Evolutionary conservation across 306 rosid species (phyloP).

Genomic region (Glycine tomentella): DNA sequence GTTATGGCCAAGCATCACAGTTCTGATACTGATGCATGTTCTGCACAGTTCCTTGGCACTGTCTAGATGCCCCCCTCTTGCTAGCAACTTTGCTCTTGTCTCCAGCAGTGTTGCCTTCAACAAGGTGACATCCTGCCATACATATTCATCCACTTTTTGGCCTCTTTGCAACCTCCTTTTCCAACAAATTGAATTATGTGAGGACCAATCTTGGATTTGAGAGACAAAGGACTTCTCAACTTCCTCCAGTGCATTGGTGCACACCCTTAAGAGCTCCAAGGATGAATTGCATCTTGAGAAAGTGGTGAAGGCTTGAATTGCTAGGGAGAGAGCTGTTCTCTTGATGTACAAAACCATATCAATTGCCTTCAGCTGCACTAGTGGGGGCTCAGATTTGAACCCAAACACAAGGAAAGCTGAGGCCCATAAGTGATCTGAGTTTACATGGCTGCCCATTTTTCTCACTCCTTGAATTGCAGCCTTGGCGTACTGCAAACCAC

Average conservation of each 20-base stretch:
- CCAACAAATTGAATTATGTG: conserved; percentile 81
- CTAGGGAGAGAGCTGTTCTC: conserved; percentile 84
- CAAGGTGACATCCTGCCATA: conserved; percentile 92
- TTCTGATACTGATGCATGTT: conserved; percentile 87
- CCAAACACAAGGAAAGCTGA: conserved; percentile 92
- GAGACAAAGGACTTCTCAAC: conserved; percentile 90
- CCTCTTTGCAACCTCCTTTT: conserved; percentile 68
- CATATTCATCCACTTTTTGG: conserved; percentile 78
- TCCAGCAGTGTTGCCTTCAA: conserved; percentile 85
- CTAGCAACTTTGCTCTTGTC: conserved; percentile 81
- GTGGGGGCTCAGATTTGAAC: conserved; percentile 84
- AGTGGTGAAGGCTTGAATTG: conserved; percentile 73
- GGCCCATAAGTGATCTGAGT: conserved; percentile 83
- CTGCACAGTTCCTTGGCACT: conserved; percentile 80
- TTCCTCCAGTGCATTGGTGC: conserved; percentile 86
- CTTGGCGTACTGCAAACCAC: conserved; percentile 70
- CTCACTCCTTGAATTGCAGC: conserved; percentile 74
- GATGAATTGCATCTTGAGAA: conserved; percentile 90
- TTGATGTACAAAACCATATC: conserved; percentile 77
- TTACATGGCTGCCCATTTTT: conserved; percentile 58
- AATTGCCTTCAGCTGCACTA: conserved; percentile 64
- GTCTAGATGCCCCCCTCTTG: conserved; percentile 81
- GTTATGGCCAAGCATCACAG: conserved; percentile 88
- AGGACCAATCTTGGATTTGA: conserved; percentile 89
- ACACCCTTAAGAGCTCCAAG: conserved; percentile 78